Base-by-base conservation (phyloP, 1,284 basidiomycete genomes). In the Phellopilus nigrolimitatus region DNA sequence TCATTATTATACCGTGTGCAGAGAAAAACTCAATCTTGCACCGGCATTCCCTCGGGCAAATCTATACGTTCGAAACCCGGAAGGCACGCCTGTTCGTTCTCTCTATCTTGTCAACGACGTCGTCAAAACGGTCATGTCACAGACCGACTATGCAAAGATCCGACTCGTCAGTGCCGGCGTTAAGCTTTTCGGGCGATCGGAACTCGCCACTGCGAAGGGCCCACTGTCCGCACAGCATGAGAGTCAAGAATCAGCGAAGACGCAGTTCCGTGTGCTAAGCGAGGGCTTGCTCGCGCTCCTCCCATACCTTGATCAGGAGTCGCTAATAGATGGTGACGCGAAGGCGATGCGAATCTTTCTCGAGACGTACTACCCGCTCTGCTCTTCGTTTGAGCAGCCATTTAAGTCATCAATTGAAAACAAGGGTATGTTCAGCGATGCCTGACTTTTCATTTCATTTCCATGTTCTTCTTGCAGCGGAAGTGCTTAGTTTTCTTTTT, bases 101-200 rank as follows among this genome's bases (percentile, higher is more conserved):
- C 75, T 98, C 46, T 98, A 98, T 74, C 75, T 98, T 57, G 87
- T 89, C 49, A 97, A 95, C 60, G 80, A 86, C 60, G 72, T 89
- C 56, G 88, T 95, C 60, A 91, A 88, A 67, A 71, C 76, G 13
- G 76, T 99, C 56, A 78, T 98, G 54, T 64, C 76, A 43, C 75
- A 85, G 64, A 98, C 98, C 64, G 86, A 94, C 66, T 95, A 88
- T 64, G 79, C 82, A 34, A 82, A 85, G 22, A 76, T 98, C 51
- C 84, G 97, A 1, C 80, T 99, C 53, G 86, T 95, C 61, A 86
- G 89, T 28, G 88, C 90, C 37, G 97, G 97, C 27, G 92, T 95
- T 51, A 97, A 97, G 68, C 64, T 74, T 13, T 77, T 83, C 57
- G 71, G 72, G 3, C 68, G 77, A 24, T 79, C 82, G 62, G 79